Evolutionary conservation across 2,329 filamentous ascomycete genomes (phyloP).

Genomic region (Sporothrix pallida): DNA sequence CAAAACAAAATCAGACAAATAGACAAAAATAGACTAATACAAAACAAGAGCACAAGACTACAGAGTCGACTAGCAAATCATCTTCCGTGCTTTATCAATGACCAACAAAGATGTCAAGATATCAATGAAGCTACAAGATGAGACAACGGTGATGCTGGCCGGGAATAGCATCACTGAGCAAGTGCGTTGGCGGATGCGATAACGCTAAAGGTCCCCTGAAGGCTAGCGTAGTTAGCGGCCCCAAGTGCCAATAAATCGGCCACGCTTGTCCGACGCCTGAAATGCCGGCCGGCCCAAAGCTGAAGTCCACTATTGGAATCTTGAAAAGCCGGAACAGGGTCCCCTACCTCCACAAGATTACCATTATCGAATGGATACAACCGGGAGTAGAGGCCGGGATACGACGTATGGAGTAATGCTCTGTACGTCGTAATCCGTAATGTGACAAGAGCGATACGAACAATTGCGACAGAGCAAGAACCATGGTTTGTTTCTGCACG

Average conservation of each 20-base stretch:
- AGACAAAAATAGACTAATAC: neutral
- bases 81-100: conserved; percentile 4
- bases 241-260: neutral
- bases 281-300: neutral
- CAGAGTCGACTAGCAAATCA: neutral
- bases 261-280: neutral
- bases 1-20: neutral
- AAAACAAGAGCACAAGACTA: neutral
- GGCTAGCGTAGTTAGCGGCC: neutral
- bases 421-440: no score
- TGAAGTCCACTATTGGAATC: no score
- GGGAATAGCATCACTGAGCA: neutral
- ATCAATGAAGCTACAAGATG: neutral
- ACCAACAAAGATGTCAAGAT: neutral
- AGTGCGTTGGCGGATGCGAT: neutral
- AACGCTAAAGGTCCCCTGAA: neutral
- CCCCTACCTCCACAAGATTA: no score
- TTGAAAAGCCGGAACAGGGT: neutral
- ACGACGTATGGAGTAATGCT: no score
- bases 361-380: no score
- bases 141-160: neutral
- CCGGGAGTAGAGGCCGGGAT: no score
- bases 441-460: no score
- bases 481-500: no score
- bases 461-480: no score